Evolutionary conservation across 208 protist genomes (phyloP).

Genomic region (Novymonas esmeraldas): DNA sequence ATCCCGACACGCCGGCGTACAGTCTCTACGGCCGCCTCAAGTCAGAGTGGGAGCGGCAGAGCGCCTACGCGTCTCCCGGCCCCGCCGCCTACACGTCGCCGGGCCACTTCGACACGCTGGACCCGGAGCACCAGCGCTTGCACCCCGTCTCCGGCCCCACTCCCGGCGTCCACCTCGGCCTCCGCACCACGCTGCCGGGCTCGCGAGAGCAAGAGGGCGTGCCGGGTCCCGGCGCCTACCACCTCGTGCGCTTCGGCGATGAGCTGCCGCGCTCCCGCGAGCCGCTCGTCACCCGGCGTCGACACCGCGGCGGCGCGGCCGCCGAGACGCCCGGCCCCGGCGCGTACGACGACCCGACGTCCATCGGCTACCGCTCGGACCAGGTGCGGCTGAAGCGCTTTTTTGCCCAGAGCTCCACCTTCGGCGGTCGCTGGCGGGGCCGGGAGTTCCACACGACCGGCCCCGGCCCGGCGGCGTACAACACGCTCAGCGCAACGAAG

Average conservation of each 20-base stretch:
- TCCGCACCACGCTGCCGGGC: conserved; percentile 40
- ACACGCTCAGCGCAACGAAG: conserved; percentile 43
- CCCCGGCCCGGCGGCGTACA: conserved; percentile 68
- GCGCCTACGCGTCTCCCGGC: conserved; percentile 23
- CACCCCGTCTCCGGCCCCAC: conserved; percentile 27
- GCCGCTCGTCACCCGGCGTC: conserved; percentile 37
- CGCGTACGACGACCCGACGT: conserved; percentile 78
- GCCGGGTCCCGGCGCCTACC: conserved; percentile 43
- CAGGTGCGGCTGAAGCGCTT: conserved; percentile 16
- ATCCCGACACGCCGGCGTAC: conserved; percentile 66
- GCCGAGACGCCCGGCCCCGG: conserved; percentile 43
- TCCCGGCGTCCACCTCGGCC: conserved; percentile 60
- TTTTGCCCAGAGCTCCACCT: conserved; percentile 53
- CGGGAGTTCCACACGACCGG: conserved; percentile 38
- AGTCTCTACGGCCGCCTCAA: conserved; percentile 61
- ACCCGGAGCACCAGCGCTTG: conserved; percentile 7
- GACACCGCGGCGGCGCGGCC: conserved; percentile 3
- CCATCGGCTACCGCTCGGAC: conserved; percentile 55
- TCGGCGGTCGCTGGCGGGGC: conserved; percentile 49
- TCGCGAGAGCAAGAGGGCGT: conserved; percentile 31
- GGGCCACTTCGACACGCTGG: conserved; percentile 47
- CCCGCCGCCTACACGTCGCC: conserved; percentile 60
- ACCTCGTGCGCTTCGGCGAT: conserved; percentile 52
- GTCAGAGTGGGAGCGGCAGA: conserved; percentile 37
- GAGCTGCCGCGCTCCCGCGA: conserved; percentile 34